phyloP scores from a whole-genome alignment of 768 basidiomycete genomes.

The Rhodosporidiobolus odoratus region DNA sequence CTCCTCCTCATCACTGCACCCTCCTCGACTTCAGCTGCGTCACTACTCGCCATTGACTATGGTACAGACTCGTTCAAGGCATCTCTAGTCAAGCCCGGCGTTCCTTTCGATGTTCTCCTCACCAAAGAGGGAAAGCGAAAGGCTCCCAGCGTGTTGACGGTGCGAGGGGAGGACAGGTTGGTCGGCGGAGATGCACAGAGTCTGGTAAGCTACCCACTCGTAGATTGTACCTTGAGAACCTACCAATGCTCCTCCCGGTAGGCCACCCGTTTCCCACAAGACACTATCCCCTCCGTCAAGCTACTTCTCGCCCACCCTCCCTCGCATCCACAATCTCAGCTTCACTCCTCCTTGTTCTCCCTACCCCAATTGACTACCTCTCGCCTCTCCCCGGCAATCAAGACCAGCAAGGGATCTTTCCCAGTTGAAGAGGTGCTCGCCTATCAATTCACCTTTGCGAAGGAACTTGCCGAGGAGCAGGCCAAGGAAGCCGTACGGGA shows the following conservation, averaged over 20 bases:
- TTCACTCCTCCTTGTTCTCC: conserved; percentile 26
- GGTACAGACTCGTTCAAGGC: conserved; percentile 97
- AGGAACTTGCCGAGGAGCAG: conserved; percentile 71
- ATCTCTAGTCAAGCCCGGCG: conserved; percentile 85
- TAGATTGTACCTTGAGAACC: background rate
- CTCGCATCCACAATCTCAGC: conserved; percentile 23
- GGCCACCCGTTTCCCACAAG: conserved; percentile 86
- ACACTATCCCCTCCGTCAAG: conserved; percentile 81
- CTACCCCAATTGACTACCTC: conserved; percentile 46
- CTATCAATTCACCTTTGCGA: conserved; percentile 88
- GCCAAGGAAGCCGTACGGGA: conserved; percentile 71
- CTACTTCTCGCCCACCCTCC: conserved; percentile 54
- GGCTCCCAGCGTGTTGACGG: conserved; percentile 79
- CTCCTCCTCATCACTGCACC: conserved; percentile 4
- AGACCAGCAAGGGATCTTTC: conserved; percentile 37
- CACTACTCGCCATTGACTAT: conserved; percentile 94
- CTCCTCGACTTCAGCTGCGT: background rate
- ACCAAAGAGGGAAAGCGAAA: conserved; percentile 98
- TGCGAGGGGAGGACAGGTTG: conserved; percentile 78
- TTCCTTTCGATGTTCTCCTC: conserved; percentile 90
- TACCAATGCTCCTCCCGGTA: conserved; percentile 44
- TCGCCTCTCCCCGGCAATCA: conserved; percentile 61
- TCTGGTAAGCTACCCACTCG: conserved; percentile 46
- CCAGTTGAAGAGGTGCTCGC: conserved; percentile 74
- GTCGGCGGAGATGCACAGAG: conserved; percentile 86